Evolutionary conservation across 352 stramenopile species (phyloP), one percentile per base, ranked within the genome.

Genomic region (Discostella stelligera): DNA sequence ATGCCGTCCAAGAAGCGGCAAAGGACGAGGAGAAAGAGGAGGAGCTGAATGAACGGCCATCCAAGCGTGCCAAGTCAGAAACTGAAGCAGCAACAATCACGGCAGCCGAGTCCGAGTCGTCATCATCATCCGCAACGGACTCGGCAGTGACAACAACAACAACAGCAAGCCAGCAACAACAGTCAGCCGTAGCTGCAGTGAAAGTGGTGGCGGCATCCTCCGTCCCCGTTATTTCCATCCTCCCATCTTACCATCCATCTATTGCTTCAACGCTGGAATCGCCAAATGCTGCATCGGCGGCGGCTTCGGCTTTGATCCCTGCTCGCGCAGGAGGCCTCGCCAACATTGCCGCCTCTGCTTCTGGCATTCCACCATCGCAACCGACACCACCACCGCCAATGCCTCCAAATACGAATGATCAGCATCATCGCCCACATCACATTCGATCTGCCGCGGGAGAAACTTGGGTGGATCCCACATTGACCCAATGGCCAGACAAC

Each of bases 401-500:
- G 44, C 59, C 53, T 46, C 16, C 23, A 20, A 21, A 11, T 20
- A 10, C 44, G 25, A 48, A 32, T 23, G 32, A 46, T 58, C 54
- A 58, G n/a, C n/a, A n/a, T n/a, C 13, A 52, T 50, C 41, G 39
- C 59, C 88, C 89, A 70, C 65, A 71, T 14, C 64, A 88, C 56
- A 50, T 86, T 32, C 80, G 89, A 48, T 80, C 80, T 16, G 89
- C 88, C 1, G 89, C 78, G 5, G 95, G 95, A 8, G 86, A 97
- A 68, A 90, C 96, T 6, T 98, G 95, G 95, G 91, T 95, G 21
- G 96, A 98, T 74, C 59, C 77, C 37, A 97, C 95, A 23, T 85
- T 98, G 16, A 87, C 88, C 5, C 94, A 98, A 65, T 98, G 95
- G 95, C 96, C 96, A 0, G 93, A 97, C 18, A 98, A 98, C 80